Percentiles rank a stretch among this genome's conserved stretches.
phyloP scores from a whole-genome alignment of 2,329 filamentous ascomycete genomes.

The Phaeophleospora eucalypticola region DNA sequence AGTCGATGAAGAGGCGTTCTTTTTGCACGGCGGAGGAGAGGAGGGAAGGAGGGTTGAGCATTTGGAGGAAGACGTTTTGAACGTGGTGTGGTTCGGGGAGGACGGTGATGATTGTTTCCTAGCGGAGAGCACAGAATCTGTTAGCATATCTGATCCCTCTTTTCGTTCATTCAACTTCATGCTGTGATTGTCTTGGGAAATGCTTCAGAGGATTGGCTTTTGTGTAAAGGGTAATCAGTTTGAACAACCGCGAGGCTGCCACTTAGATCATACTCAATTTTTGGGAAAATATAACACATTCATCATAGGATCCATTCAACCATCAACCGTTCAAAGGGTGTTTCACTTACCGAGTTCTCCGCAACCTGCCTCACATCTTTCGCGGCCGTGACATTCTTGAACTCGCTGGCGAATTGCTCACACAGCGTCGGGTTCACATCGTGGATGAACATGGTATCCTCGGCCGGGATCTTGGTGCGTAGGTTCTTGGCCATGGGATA shows the following conservation, averaged over 20 bases:
- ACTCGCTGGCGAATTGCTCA: constrained; percentile 55
- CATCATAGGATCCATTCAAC: constrained; percentile 38
- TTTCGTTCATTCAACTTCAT: neutral
- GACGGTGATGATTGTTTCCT: constrained; percentile 85
- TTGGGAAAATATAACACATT: constrained; percentile 34
- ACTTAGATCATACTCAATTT: constrained; percentile 67
- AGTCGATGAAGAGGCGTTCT: constrained; percentile 84
- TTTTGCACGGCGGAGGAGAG: constrained; percentile 44
- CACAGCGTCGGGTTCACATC: constrained; percentile 60
- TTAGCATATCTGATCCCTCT: constrained; percentile 1
- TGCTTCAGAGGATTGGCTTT: constrained; percentile 71
- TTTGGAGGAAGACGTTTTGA: constrained; percentile 71
- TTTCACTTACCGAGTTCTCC: constrained; percentile 59
- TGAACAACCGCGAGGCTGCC: constrained; percentile 53
- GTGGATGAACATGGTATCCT: constrained; percentile 60
- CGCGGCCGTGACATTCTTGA: constrained; percentile 51
- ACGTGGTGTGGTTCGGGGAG: constrained; percentile 88
- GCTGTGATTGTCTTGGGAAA: neutral
- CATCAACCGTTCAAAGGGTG: neutral
- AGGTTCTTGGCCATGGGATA: constrained; percentile 71
- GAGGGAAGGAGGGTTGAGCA: constrained; percentile 59
- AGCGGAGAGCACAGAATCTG: neutral
- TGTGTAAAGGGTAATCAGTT: constrained; percentile 57
- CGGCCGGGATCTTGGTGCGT: constrained; percentile 59
- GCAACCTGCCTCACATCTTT: constrained; percentile 58